These are phyloP conservation scores for Microthlaspi erraticum DNA, from an alignment of 345 rosid genomes.

Conservation along the genomic window DNA sequence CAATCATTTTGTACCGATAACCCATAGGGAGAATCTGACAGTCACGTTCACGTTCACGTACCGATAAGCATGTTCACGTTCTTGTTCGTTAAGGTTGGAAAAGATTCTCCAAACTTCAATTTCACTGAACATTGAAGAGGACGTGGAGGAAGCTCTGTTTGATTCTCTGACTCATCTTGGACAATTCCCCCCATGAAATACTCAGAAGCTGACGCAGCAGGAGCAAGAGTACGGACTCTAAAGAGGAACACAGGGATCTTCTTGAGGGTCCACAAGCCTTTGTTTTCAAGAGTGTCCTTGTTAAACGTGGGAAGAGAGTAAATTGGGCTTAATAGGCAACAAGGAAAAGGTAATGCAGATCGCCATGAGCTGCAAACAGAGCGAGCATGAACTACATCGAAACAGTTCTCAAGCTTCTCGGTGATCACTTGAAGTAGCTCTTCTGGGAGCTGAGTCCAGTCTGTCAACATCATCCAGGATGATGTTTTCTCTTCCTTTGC, in stretches of 20 bases:
- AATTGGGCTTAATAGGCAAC: background rate
- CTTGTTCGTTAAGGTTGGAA: background rate
- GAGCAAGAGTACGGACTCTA: background rate
- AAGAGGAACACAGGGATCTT: conserved; percentile 7
- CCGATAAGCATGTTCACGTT: background rate
- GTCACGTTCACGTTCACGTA: background rate
- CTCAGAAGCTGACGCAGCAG: background rate
- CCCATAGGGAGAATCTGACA: background rate
- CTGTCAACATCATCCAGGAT: background rate
- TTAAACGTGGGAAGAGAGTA: background rate
- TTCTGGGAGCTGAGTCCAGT: conserved; percentile 10
- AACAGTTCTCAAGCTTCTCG: background rate
- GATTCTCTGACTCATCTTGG: background rate
- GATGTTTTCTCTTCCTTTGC: background rate
- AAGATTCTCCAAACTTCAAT: background rate
- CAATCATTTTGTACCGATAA: background rate
- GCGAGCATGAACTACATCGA: conserved; percentile 10
- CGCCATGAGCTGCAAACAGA: conserved; percentile 19
- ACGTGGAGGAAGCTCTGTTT: background rate
- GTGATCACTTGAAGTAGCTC: background rate
- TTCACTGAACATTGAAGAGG: conserved; percentile 11
- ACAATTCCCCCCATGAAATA: background rate
- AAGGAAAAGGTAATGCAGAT: background rate
- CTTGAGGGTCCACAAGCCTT: background rate
- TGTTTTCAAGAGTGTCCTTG: background rate